Conservation (phyloP, 495 filamentous ascomycete genomes). For the Xylaria scruposa region DNA sequence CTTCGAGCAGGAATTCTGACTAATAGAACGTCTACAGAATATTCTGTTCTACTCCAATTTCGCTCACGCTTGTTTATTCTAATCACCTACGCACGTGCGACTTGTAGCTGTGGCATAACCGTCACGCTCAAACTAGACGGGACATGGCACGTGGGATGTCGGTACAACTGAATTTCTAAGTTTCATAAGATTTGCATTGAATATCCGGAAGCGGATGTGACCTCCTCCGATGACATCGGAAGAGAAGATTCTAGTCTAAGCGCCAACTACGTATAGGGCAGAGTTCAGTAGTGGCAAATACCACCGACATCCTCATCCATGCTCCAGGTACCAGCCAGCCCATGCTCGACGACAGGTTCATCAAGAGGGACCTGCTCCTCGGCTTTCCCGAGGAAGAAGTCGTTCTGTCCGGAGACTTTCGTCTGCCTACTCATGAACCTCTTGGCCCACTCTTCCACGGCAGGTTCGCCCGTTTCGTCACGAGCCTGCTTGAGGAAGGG, state of each 20-base stretch:
- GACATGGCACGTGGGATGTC: background rate
- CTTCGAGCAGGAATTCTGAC: background rate
- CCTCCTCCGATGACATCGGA: background rate
- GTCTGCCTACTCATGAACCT: conserved; percentile 69
- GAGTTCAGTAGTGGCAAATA: conserved; percentile 53
- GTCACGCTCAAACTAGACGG: background rate
- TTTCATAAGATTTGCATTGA: background rate
- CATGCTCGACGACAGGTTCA: conserved; percentile 73
- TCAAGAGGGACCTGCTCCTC: conserved; percentile 38
- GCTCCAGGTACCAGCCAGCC: conserved; percentile 84
- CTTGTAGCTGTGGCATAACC: background rate
- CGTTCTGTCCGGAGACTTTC: conserved; percentile 50
- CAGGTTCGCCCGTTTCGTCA: conserved; percentile 93
- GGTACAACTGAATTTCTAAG: background rate
- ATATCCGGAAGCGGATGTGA: background rate
- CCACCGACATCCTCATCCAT: conserved; percentile 77
- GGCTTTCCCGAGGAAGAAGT: conserved; percentile 69
- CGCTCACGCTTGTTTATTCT: background rate
- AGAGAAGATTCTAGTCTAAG: background rate
- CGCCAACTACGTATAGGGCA: background rate
- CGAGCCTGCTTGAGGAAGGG: conserved; percentile 94
- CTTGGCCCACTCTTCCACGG: conserved; percentile 82
- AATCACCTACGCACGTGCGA: background rate
- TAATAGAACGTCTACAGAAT: no score
- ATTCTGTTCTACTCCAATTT: background rate